phyloP scores from a whole-genome alignment of 306 rosid genomes.

The Trifolium repens region DNA sequence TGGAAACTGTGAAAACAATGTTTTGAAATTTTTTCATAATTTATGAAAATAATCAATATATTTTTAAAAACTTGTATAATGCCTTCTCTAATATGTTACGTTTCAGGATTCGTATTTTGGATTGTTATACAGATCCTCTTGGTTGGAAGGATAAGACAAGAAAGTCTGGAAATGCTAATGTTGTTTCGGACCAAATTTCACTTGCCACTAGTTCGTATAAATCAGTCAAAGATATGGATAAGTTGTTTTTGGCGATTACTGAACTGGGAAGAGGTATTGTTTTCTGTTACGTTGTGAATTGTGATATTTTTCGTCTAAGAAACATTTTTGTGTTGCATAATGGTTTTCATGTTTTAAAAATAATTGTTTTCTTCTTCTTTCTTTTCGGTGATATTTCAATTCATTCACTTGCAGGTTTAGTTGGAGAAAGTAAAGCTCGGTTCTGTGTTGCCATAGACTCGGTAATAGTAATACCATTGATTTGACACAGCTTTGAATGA shows the following conservation, averaged over 20 bases:
- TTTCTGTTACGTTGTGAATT: conserved; percentile 3
- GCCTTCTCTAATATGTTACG: conserved; percentile 2
- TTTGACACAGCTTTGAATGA: conserved; percentile 25
- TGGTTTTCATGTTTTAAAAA: conserved; percentile 7
- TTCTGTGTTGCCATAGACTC: conserved; percentile 83
- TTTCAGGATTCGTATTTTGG: conserved; percentile 86
- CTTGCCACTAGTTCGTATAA: conserved; percentile 49
- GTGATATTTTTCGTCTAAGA: neutral
- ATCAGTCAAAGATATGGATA: conserved; percentile 69
- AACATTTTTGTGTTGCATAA: neutral
- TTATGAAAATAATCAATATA: no score
- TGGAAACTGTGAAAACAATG: no score
- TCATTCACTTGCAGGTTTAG: conserved; percentile 62
- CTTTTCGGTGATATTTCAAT: conserved; percentile 17
- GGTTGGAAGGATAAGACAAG: conserved; percentile 77
- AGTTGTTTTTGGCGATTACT: conserved; percentile 54
- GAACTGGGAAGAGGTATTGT: conserved; percentile 76
- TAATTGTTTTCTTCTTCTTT: neutral
- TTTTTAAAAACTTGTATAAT: neutral
- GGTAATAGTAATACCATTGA: conserved; percentile 61
- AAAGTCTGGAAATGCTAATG: conserved; percentile 45
- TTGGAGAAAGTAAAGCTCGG: conserved; percentile 60
- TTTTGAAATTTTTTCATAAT: no score
- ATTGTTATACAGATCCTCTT: conserved; percentile 95
- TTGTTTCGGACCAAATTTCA: conserved; percentile 49